Evolutionary conservation across 1,139 yeast genomes (phyloP).

Genomic region (Candida sanyaensis): DNA sequence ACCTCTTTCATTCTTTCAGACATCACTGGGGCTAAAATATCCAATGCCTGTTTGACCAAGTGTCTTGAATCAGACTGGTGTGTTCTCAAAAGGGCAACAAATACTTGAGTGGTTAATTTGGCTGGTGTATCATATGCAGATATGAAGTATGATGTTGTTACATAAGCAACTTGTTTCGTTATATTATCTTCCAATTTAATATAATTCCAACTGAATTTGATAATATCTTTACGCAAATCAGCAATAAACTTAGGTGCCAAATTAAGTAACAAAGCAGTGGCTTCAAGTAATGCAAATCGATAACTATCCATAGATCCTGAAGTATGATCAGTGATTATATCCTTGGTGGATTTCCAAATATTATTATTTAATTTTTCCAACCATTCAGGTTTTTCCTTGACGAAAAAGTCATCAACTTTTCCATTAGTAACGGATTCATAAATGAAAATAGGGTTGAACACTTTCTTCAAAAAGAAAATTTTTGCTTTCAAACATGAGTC

Average conservation of each 20-base stretch:
- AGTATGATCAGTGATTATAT: slow-evolving; percentile 55
- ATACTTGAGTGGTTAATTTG: slow-evolving; percentile 86
- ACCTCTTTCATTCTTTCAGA: slow-evolving; percentile 62
- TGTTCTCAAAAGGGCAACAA: slow-evolving; percentile 83
- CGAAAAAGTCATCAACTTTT: slow-evolving; percentile 51
- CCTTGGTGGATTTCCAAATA: slow-evolving; percentile 71
- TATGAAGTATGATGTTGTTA: slow-evolving; percentile 83
- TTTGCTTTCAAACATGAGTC: slow-evolving; percentile 52
- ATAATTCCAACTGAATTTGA: slow-evolving; percentile 93
- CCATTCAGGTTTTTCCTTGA: slow-evolving; percentile 53
- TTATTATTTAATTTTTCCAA: slow-evolving; percentile 58
- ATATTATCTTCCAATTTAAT: slow-evolving; percentile 87
- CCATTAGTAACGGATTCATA: slow-evolving; percentile 59
- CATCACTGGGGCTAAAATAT: slow-evolving; percentile 86
- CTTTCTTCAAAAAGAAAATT: slow-evolving; percentile 60
- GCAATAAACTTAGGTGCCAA: slow-evolving; percentile 63
- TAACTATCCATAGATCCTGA: slow-evolving; percentile 76
- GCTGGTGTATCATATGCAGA: slow-evolving; percentile 88
- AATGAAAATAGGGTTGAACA: slow-evolving; percentile 67
- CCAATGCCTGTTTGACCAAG: slow-evolving; percentile 85
- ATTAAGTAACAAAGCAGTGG: slow-evolving; percentile 76
- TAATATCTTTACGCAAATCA: slow-evolving; percentile 79
- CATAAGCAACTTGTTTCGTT: slow-evolving; percentile 92
- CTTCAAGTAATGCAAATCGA: slow-evolving; percentile 76
- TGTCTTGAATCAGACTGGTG: slow-evolving; percentile 85